Conservation (phyloP, 208 protist species). For the Wallacemonas sp. region DNA sequence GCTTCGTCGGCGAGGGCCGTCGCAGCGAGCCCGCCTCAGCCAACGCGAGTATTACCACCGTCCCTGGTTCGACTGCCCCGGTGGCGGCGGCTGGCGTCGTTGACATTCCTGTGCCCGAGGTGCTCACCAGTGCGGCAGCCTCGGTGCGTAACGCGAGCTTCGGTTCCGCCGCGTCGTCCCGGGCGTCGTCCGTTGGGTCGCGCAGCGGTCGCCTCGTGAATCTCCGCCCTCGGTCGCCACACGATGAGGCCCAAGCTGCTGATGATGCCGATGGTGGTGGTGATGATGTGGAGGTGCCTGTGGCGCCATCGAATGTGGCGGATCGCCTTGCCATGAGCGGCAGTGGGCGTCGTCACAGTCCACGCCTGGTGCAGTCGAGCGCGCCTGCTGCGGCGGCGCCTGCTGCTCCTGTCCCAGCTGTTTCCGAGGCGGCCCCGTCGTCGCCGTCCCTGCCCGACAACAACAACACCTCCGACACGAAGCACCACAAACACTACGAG, state of each 20-base stretch:
- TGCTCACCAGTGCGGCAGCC: background rate
- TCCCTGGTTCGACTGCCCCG: no score
- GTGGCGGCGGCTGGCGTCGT: background rate
- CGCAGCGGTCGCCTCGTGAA: slow-evolving; percentile 25
- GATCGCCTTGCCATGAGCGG: no score
- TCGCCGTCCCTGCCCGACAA: background rate
- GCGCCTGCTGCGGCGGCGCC: background rate
- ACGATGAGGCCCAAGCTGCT: slow-evolving; percentile 13
- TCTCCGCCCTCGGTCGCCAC: slow-evolving; percentile 4
- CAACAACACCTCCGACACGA: background rate
- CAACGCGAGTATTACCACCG: background rate
- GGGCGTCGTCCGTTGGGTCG: slow-evolving; percentile 10
- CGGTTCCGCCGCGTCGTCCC: background rate
- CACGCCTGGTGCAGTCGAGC: background rate
- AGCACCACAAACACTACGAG: no score
- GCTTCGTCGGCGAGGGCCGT: slow-evolving; percentile 2
- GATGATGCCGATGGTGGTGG: background rate
- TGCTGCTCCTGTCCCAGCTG: background rate
- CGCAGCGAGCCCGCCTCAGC: background rate
- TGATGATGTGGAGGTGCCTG: background rate
- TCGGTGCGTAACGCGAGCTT: slow-evolving; percentile 2
- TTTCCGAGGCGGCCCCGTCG: background rate
- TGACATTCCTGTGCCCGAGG: slow-evolving; percentile 2
- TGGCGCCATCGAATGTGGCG: background rate
- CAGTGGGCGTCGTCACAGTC: background rate